Evolutionary conservation across 768 basidiomycete genomes (phyloP), one percentile per base, ranked within the genome.

Genomic region (Phaffia australis): DNA sequence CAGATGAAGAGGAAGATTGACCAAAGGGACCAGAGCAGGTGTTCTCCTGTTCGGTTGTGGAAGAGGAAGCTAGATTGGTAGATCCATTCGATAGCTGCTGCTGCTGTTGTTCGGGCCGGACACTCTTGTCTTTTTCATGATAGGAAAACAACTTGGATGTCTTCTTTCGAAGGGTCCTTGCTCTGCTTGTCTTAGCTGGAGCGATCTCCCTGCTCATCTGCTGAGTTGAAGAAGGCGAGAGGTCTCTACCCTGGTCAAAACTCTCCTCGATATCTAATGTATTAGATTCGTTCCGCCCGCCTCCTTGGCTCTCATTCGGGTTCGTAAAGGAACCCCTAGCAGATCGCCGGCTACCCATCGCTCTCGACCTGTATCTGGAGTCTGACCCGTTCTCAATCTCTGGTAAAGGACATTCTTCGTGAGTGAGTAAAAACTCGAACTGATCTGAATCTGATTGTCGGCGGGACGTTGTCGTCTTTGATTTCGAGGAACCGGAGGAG

Each of bases 91-190:
- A 14, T 30, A 2, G 23, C 30, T 42, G 29, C 30, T 42, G 9
- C 30, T 15, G 11, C 56, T 42, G 55, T 27, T 23, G 56, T 15
- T 42, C 18, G 46, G 15, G 56, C 58, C 35, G 14, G 35, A 16
- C 14, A 16, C 35, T 18, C 58, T 35, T 7, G 30, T 48, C 56
- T 48, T 58, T 49, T 9, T 23, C 15, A 3, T 49, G 50, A 16
- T 56, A 65, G 11, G 56, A 57, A 49, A 65, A 65, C 19, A 65
- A 59, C n/a, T 60, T 65, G 21, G 64, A 65, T 25, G 56, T 57
- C 56, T 65, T 65, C 49, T 58, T 58, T 21, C 35, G 21, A 35
- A 65, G 49, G 2, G 64, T 59, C 57, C 59, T 65, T 7, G 58
- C 42, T 27, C 57, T 48, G 11, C 56, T 51, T 15, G 56, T 52